Percentiles rank a stretch among this genome's conserved stretches.
Evolutionary conservation across 805 yeast genomes (phyloP).

Genomic region (Teunomyces lycoperdinae): DNA sequence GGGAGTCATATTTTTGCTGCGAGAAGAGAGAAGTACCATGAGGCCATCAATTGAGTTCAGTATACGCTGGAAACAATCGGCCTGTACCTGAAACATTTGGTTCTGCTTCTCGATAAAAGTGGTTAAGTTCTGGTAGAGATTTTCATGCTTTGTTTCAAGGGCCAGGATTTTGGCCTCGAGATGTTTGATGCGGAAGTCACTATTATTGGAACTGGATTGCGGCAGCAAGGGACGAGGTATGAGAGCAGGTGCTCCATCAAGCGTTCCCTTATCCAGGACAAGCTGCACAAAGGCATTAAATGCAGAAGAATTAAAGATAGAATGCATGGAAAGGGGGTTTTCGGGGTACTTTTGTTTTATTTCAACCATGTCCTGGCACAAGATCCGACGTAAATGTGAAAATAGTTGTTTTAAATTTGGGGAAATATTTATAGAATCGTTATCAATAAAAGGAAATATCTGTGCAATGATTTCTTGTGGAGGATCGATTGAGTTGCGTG

Average conservation of each 20-base stretch:
- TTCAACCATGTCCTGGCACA: constrained; percentile 32
- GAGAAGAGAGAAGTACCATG: constrained; percentile 11
- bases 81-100: constrained; percentile 14
- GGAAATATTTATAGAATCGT: constrained; percentile 7
- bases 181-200: constrained; percentile 3
- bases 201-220: not conserved
- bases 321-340: constrained; percentile 22
- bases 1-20: constrained; percentile 11
- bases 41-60: constrained; percentile 13
- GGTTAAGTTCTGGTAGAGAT: constrained; percentile 10
- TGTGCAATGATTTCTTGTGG: constrained; percentile 21
- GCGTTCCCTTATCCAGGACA: constrained; percentile 8
- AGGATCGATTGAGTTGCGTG: constrained; percentile 20
- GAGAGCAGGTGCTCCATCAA: constrained; percentile 2
- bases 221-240: not conserved
- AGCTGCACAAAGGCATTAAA: constrained; percentile 17
- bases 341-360: constrained; percentile 19
- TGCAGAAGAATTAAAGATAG: constrained; percentile 18
- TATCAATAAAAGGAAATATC: constrained; percentile 29
- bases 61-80: constrained; percentile 15
- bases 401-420: constrained; percentile 14
- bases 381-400: constrained; percentile 16
- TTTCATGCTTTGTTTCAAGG: constrained; percentile 11
- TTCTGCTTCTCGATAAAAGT: constrained; percentile 16
- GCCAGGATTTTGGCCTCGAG: constrained; percentile 14